Conservation (phyloP, 768 basidiomycete species). For the Suillus ampliporus region DNA sequence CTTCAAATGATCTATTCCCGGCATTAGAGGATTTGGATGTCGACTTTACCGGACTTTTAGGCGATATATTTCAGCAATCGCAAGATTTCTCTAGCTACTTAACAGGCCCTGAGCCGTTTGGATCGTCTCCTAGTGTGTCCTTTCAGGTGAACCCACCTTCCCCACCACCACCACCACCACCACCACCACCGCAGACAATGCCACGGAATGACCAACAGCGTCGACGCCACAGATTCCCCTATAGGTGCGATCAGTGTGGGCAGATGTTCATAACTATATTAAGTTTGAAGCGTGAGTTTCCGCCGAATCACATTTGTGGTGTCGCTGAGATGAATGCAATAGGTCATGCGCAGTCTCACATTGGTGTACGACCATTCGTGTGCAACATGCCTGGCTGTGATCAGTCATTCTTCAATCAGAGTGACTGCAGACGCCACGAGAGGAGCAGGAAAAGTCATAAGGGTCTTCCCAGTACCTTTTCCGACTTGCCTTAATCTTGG, state of each 20-base stretch:
- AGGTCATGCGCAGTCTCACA: conserved; percentile 38
- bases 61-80: not conserved
- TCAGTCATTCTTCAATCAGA: conserved; percentile 37
- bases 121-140: too few species aligned
- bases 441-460: conserved; percentile 39
- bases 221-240: conserved; percentile 34
- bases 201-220: conserved; percentile 25
- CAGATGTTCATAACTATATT: conserved; percentile 38
- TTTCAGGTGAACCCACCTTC: not conserved
- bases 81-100: too few species aligned
- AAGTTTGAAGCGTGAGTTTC: conserved; percentile 36
- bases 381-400: conserved; percentile 32
- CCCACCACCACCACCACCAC: not conserved
- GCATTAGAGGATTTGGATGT: not conserved
- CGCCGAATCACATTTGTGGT: not conserved
- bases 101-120: too few species aligned
- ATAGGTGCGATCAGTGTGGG: conserved; percentile 20
- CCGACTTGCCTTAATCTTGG: not conserved
- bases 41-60: not conserved
- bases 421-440: conserved; percentile 41
- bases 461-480: conserved; percentile 16
- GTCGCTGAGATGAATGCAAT: too few species aligned
- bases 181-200: too few species aligned
- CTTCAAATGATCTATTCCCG: not conserved
- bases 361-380: conserved; percentile 29